Base-by-base conservation (phyloP, 2,329 filamentous ascomycete species). In the Beauveria brongniartii region DNA sequence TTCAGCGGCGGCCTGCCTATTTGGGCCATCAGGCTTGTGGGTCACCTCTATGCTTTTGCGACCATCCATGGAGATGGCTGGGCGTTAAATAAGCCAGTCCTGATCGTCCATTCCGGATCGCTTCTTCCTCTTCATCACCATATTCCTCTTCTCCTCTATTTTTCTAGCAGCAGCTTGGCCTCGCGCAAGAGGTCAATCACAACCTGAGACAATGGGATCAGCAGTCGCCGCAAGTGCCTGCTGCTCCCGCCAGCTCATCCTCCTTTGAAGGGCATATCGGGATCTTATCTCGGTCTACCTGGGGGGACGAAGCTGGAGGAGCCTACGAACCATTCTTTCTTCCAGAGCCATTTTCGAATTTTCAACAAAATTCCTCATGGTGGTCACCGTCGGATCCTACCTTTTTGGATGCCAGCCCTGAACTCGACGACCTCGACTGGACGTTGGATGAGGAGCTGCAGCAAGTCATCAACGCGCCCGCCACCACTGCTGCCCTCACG, bases 131-230 rank as follows among this genome's bases (percentile, higher is more conserved):
- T 40, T 20, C 51, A 40, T 40, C 55, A 37, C 30, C 58, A 46
- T 43, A 30, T 22, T n/a, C 20, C 40, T 34, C 41, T 34, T 30
- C 40, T 16, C 28, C 28, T 28, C n/a, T 14, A 18, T 10, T 16
- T 41, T 14, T 58, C 6, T 59, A 59, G 20, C 26, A 46, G 20
- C 20, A 60, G 53, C 47, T 50, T 57, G 59, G 59, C 59, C 59
- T 61, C 59, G 59, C 59, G 53, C 40, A 61, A 51, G 59, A 61
- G 59, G 59, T 53, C 59, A 52, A 26, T 10, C 12, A 61, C 28
- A 61, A 55, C 26, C 52, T 61, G 59, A 51, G 47, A 61, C 52
- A 50, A 61, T 61, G 59, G 59, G 59, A 57, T 48, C 59, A 51
- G 59, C 52, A 51, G 53, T 46, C 46, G 44, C 53, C 44, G 24